phyloP scores from a whole-genome alignment of 768 basidiomycete genomes.

The Suillus americanus region DNA sequence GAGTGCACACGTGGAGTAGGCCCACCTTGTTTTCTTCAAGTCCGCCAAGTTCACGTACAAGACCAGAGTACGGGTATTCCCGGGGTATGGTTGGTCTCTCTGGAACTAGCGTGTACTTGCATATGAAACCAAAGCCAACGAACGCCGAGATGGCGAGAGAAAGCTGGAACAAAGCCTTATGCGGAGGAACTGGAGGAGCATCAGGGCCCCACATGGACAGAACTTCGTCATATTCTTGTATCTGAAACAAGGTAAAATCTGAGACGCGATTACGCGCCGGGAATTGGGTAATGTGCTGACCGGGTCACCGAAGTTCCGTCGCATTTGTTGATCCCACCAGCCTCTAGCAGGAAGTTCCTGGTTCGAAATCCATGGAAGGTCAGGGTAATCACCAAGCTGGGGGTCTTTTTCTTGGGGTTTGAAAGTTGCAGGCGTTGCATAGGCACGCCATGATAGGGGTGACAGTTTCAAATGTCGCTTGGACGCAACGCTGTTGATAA shows the following conservation, averaged over 20 bases:
- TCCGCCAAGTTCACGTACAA: conserved; percentile 77
- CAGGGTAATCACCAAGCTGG: conserved; percentile 71
- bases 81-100: conserved; percentile 68
- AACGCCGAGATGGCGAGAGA: conserved; percentile 61
- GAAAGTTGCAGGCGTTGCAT: conserved; percentile 27
- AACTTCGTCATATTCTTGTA: conserved; percentile 80
- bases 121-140: conserved; percentile 57
- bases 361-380: conserved; percentile 64
- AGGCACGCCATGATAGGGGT: conserved; percentile 9
- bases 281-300: conserved; percentile 39
- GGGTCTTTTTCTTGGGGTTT: conserved; percentile 49
- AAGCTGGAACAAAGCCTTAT: conserved; percentile 65
- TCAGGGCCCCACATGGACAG: conserved; percentile 90
- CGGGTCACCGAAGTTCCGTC: conserved; percentile 80
- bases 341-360: conserved; percentile 63
- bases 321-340: conserved; percentile 75
- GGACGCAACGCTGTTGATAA: conserved; percentile 11
- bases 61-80: conserved; percentile 74
- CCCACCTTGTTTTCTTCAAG: conserved; percentile 75
- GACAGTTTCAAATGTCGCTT: conserved; percentile 3
- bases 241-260: conserved; percentile 38
- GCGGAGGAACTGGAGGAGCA: conserved; percentile 57
- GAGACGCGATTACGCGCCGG: conserved; percentile 14
- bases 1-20: conserved; percentile 3
- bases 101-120: conserved; percentile 55